Base-by-base conservation (phyloP, 208 protist genomes). In the Acanthamoeba royreba region DNA sequence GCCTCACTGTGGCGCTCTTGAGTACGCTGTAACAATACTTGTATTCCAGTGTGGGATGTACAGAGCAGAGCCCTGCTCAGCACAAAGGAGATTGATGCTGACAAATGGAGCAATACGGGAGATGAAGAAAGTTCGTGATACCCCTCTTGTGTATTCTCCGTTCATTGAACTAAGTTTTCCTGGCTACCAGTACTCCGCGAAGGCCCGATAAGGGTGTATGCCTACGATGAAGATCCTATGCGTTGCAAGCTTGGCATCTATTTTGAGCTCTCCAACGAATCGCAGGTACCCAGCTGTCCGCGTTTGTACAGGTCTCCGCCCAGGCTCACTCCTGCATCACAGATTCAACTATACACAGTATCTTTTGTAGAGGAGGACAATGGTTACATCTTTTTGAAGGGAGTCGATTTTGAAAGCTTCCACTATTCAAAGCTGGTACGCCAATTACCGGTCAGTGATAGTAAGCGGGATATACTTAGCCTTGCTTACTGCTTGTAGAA, bases 41-140 rank as follows among this genome's bases (percentile, higher is more conserved):
- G 35, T 17, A 47, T 90, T 35, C 4, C 38, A 91, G 85, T 91
- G 53, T 91, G 85, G 85, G 52, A 63, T 31, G 85, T 91, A 4
- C 53, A 91, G 53, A 91, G 58, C 53, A 45, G 85, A 40, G 52
- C 85, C 4, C n/a, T 63, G 17, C 52, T 91, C 31, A 91, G 72
- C 52, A 91, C 58, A 31, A 91, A 91, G 58, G 58, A 63, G 52
- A 91, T 91, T n/a, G 85, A 91, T 40, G 85, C 85, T 11, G 85
- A 91, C 85, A 63, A 72, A n/a, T 91, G 85, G 85, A 72, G 58
- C 52, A 5, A 46, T 25, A 53, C 61, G n/a, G 85, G 85, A 40
- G 85, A 91, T 31, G 53, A 91, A 28, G 15, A 46, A 22, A 91
- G 85, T 91, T 72, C 49, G 55, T 43, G 7, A n/a, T n/a, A n/a